Base-by-base conservation (phyloP, 495 filamentous ascomycete species). In the Lasiosphaeria ovina region DNA sequence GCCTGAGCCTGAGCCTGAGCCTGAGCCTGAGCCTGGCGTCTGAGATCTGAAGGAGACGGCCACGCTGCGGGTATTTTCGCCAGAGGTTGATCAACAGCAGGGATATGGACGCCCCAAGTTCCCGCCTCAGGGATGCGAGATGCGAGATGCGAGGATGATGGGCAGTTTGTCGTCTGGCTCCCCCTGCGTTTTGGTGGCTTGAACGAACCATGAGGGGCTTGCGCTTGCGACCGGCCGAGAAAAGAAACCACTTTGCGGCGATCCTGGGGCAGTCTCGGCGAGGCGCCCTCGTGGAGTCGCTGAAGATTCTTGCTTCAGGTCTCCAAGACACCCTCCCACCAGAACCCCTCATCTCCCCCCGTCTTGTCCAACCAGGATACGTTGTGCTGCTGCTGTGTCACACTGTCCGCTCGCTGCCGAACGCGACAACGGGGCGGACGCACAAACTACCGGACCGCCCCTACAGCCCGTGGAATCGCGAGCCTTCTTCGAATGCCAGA, bases 11-110 rank as follows among this genome's bases (percentile, higher is more conserved):
- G 24, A n/a, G n/a, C n/a, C n/a, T n/a, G n/a, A n/a, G n/a, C n/a
- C 24, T 24, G 24, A 24, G 24, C 24, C 24, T 24, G 24, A 24
- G 24, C 24, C 24, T 24, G 24, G 24, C 24, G 24, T 24, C 24
- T 24, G 24, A 24, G 53, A 33, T 64, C 54, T 62, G 68, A 62
- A 49, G 62, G 73, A 74, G 63, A 64, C 62, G 62, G 56, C 24
- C 2, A 24, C 24, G 59, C 69, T 67, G 72, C 71, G 74, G 74
- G 62, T 75, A 77, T 77, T 79, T 63, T 60, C 12, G 69, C 66
- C 66, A 62, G 69, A 72, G 74, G 76, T 74, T 77, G 78, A 81
- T 81, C 79, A 71, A 51, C 79, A 52, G 42, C 77, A 73, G 64
- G 79, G 78, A 75, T 75, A 38, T 31, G 40, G 44, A 55, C 52